These are phyloP conservation scores for Juncus effusus DNA, from an alignment of 176 grass and related monocot genomes.

Conservation along the genomic window DNA sequence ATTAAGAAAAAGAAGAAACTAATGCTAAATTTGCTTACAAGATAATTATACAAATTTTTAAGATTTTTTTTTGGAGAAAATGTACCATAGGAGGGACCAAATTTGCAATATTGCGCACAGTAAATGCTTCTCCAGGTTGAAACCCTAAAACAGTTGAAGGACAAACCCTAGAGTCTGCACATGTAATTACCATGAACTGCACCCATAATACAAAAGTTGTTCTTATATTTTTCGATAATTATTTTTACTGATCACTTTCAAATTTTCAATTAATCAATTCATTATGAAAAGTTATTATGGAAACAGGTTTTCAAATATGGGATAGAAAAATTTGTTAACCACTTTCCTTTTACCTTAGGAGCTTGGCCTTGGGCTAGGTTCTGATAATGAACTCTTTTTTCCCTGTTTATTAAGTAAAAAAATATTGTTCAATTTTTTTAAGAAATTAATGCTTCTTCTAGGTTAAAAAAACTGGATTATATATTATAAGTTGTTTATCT, in stretches of 20 bases:
- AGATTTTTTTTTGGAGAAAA: slow-evolving; percentile 16
- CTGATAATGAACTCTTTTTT: slow-evolving; percentile 46
- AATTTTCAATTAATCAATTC: no score
- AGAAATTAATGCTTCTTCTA: no score
- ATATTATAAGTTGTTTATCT: no score
- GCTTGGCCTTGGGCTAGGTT: slow-evolving; percentile 62
- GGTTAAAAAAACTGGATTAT: no score
- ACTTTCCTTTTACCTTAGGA: slow-evolving; percentile 53
- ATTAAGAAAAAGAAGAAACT: slow-evolving; percentile 21
- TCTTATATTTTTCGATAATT: slow-evolving; percentile 1
- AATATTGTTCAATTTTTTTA: not conserved
- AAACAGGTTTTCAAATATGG: no score
- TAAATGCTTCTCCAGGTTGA: slow-evolving; percentile 92
- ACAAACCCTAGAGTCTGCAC: slow-evolving; percentile 88
- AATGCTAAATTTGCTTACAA: slow-evolving; percentile 8
- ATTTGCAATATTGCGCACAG: slow-evolving; percentile 90
- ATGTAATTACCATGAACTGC: slow-evolving; percentile 96
- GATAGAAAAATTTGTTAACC: no score
- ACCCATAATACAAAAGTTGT: slow-evolving; percentile 30
- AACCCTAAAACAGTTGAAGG: slow-evolving; percentile 73
- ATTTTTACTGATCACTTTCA: not conserved
- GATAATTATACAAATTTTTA: slow-evolving; percentile 4
- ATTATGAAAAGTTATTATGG: no score
- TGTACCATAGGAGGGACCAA: slow-evolving; percentile 79
- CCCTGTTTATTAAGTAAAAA: slow-evolving; percentile 41